A percentile compares a stretch with the other conserved stretches of the same genome.
Conservation (phyloP, 768 basidiomycete genomes). For the Cystofilobasidium bisporidii region DNA sequence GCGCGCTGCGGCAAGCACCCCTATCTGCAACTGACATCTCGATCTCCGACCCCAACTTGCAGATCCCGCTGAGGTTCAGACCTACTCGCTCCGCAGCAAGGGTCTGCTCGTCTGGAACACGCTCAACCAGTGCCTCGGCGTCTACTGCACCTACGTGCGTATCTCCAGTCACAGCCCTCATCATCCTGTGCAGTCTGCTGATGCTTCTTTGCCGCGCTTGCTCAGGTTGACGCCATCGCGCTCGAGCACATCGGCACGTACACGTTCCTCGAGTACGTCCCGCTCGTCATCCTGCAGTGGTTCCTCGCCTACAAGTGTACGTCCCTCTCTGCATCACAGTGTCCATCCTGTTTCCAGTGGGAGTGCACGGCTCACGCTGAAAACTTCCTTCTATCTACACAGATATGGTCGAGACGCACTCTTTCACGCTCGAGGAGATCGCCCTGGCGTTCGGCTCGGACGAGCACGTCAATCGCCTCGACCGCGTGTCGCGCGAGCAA, state of each 20-base stretch:
- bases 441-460: constrained; percentile 30
- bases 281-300: constrained; percentile 40
- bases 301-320: constrained; percentile 36
- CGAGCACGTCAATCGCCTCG: background rate
- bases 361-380: too few relatives aligned
- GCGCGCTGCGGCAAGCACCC: too few relatives aligned
- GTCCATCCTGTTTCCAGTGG: too few relatives aligned
- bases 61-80: constrained; percentile 40
- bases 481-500: background rate
- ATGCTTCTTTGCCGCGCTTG: too few relatives aligned
- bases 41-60: too few relatives aligned
- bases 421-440: constrained; percentile 31
- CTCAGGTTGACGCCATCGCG: constrained; percentile 22
- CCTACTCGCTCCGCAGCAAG: constrained; percentile 41
- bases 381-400: background rate
- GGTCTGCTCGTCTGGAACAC: constrained; percentile 41
- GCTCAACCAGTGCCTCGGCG: constrained; percentile 19
- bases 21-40: too few relatives aligned
- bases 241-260: constrained; percentile 19
- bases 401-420: constrained; percentile 33
- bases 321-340: background rate
- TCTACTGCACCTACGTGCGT: constrained; percentile 24
- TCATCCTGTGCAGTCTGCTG: too few relatives aligned
- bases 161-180: too few relatives aligned
- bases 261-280: constrained; percentile 37